Percentiles rank a stretch among this genome's conserved stretches.
These are phyloP conservation scores for Batkoa obscura DNA, from an alignment of 371 early-diverging fungal species.

Conservation along the genomic window DNA sequence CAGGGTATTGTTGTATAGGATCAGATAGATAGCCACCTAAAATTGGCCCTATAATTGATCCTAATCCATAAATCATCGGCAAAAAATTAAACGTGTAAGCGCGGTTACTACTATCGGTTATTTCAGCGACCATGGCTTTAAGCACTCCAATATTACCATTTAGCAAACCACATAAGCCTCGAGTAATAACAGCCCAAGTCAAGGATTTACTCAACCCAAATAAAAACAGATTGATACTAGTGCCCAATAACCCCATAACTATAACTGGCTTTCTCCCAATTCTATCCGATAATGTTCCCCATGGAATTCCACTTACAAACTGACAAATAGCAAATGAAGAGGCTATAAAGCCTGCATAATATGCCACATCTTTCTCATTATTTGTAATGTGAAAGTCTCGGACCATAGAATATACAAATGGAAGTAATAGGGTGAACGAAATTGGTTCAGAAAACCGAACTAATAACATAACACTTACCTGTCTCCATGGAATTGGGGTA, in stretches of 20 bases:
- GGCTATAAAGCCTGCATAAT: constrained; percentile 40
- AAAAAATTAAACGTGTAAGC: constrained; percentile 9
- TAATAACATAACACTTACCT: constrained; percentile 30
- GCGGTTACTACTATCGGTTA: constrained; percentile 60
- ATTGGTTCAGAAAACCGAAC: constrained; percentile 40
- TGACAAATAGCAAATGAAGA: constrained; percentile 42
- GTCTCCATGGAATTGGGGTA: constrained; percentile 28
- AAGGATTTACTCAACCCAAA: constrained; percentile 59
- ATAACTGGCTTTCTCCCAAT: constrained; percentile 66
- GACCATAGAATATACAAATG: constrained; percentile 32
- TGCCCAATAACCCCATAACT: constrained; percentile 56
- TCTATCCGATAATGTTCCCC: constrained; percentile 33
- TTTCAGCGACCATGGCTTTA: constrained; percentile 73
- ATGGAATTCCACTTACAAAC: constrained; percentile 24
- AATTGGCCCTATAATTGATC: constrained; percentile 36
- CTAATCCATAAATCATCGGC: constrained; percentile 8
- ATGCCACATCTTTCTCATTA: constrained; percentile 31
- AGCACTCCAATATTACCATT: constrained; percentile 70
- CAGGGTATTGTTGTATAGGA: constrained; percentile 46
- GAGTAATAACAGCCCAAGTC: constrained; percentile 38
- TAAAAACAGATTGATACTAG: constrained; percentile 33
- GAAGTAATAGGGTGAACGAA: constrained; percentile 32
- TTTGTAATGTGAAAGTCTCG: constrained; percentile 30
- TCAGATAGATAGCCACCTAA: constrained; percentile 62
- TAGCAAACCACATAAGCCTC: constrained; percentile 49